Percentiles rank a stretch among this genome's conserved stretches.
Evolutionary conservation across 2,329 filamentous ascomycete species (phyloP).

Genomic region (Xylariaceae sp.): DNA sequence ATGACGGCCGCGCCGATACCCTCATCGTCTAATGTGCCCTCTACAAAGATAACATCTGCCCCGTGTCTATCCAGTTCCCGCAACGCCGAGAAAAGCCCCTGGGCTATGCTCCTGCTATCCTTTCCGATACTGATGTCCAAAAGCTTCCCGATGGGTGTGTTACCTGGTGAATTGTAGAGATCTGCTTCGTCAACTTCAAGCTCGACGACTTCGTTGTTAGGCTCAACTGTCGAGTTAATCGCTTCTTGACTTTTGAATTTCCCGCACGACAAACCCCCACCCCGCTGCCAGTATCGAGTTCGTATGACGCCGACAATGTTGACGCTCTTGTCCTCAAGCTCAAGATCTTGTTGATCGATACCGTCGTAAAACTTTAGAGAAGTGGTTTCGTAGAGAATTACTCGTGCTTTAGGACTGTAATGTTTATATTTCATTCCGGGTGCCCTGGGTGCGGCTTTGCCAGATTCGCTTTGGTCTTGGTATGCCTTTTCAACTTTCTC

Average conservation of each 20-base stretch:
- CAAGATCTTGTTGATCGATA: slow-evolving; percentile 45
- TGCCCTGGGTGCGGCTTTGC: slow-evolving; percentile 72
- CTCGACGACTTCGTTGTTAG: slow-evolving; percentile 35
- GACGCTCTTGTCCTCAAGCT: slow-evolving; percentile 18
- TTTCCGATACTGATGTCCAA: slow-evolving; percentile 77
- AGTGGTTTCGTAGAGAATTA: slow-evolving; percentile 77
- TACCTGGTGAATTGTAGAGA: slow-evolving; percentile 43
- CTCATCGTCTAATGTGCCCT: slow-evolving; percentile 80
- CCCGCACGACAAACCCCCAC: slow-evolving; percentile 47
- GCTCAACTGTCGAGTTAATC: slow-evolving; percentile 32
- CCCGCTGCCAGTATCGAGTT: slow-evolving; percentile 58
- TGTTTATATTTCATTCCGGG: slow-evolving; percentile 99
- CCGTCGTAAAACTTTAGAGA: slow-evolving; percentile 45
- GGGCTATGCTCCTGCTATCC: slow-evolving; percentile 76
- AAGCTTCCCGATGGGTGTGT: slow-evolving; percentile 47
- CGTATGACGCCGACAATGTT: slow-evolving; percentile 58
- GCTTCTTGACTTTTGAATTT: slow-evolving; percentile 40
- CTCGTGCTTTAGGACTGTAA: slow-evolving; percentile 88
- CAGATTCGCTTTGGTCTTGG: slow-evolving; percentile 73
- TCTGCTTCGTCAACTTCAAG: slow-evolving; percentile 50
- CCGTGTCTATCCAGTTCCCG: slow-evolving; percentile 80
- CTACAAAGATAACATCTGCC: slow-evolving; percentile 86
- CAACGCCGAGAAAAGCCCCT: slow-evolving; percentile 85
- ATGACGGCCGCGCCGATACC: slow-evolving; percentile 87
- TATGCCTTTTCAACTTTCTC: slow-evolving; percentile 78